These are phyloP conservation scores for Rhododendron williamsianum DNA, from an alignment of 148 eudicot species.

Conservation along the genomic window DNA sequence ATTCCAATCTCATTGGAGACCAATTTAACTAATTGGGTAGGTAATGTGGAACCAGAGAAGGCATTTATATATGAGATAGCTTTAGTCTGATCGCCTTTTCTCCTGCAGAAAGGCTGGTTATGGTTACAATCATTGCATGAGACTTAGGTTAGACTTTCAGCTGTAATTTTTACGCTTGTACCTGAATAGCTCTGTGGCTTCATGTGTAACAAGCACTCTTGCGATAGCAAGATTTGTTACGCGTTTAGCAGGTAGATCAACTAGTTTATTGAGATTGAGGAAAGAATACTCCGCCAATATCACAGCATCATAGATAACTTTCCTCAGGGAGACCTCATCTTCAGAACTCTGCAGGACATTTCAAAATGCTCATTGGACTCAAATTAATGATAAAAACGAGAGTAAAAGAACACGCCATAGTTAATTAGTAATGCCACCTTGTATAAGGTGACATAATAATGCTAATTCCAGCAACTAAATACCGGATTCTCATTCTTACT, in stretches of 20 bases:
- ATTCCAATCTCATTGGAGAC: constrained; percentile 26
- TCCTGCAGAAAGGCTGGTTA: constrained; percentile 27
- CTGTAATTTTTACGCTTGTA: constrained; percentile 7
- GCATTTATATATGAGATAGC: constrained; percentile 42
- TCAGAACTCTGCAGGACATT: constrained; percentile 37
- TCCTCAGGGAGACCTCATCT: constrained; percentile 35
- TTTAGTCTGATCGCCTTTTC: constrained; percentile 35
- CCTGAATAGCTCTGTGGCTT: constrained; percentile 51
- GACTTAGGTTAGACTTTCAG: neutral
- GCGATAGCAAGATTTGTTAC: constrained; percentile 26
- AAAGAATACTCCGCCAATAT: constrained; percentile 47
- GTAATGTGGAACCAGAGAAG: constrained; percentile 42
- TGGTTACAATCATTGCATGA: neutral
- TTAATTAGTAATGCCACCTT: neutral
- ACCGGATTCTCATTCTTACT: neutral
- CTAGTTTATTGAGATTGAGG: constrained; percentile 25
- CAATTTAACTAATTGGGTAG: constrained; percentile 34
- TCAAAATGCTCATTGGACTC: neutral
- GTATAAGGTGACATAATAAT: neutral
- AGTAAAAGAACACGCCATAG: neutral
- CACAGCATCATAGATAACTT: constrained; percentile 44
- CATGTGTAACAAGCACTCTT: constrained; percentile 41
- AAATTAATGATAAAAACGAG: neutral
- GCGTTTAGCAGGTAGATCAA: constrained; percentile 27
- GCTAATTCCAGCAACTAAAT: neutral